Evolutionary conservation across 805 yeast species (phyloP), one percentile per base, ranked within the genome.

Genomic region (Saccharomycopsis malanga): DNA sequence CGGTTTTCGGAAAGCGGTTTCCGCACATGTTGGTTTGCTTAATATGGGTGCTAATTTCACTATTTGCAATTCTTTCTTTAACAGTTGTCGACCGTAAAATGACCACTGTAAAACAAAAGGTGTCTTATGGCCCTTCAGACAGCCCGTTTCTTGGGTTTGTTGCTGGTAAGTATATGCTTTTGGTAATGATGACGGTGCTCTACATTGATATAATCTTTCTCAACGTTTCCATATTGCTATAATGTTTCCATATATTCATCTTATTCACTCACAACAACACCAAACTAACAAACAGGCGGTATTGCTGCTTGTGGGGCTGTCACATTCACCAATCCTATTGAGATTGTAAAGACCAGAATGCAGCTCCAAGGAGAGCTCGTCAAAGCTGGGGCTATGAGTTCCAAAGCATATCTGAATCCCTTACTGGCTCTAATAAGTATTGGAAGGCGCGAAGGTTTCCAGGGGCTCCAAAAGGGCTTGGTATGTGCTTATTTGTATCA

Each of bases 281-380:
- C 17, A n/a, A n/a, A n/a, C n/a, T n/a, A n/a, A n/a, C n/a, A n/a
- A n/a, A n/a, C 29, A 29, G 46, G 50, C 2, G 37, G 46, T 20
- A 21, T 49, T 9, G 98, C 98, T 2, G 97, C 98, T 2, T 89
- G 98, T 69, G 93, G 95, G 46, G 98, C 98, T 0, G 98, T 93
- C 39, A 91, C 97, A 0, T 81, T 91, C 61, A 89, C 98, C 3
- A 93, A 93, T 62, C 98, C 98, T 4, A 83, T 93, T 53, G 98
- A 93, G 65, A 71, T 93, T 53, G 87, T 91, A 56, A 93, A 93
- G 68, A 93, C 95, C 6, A 72, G 98, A 67, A 85, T 91, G 95
- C 98, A 93, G 64, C 70, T 93, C 40, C 97, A 93, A 65, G 98
- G 98, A 51, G 98, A 93, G 66, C 71, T 91, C 44, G 68, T 77